Base-by-base conservation (phyloP, 2,329 filamentous ascomycete genomes). In the Aspergillus sp. region DNA sequence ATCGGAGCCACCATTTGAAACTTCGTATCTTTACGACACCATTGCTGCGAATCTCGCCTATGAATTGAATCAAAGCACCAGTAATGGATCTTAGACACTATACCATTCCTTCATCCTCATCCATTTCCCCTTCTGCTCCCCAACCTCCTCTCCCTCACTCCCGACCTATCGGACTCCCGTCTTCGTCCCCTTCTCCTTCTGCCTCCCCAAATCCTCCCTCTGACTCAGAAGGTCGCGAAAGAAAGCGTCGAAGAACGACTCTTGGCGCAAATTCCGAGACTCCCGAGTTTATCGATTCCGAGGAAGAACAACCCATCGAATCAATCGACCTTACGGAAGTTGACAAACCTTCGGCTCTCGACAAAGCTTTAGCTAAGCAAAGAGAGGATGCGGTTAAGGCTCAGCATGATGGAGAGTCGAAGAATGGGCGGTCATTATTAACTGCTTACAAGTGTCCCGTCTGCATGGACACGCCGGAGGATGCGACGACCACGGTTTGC, bases 401-500 rank as follows among this genome's bases (percentile, higher is more conserved):
- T 1, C 72, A 78, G 52, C 58, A 69, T 25, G 51, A 60, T 2
- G 47, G 54, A 2, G 61, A 64, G 5, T 58, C 59, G 7, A 61
- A 62, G 30, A 53, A 60, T 15, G 60, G 54, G 13, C 64, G 57
- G 3, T 69, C 69, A 32, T 56, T 68, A 32, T 69, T 77, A 54
- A 76, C 67, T 19, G 74, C 64, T 4, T 75, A 76, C 59, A 78
- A 70, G 51, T 84, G 81, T 60, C 80, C 82, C 41, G 79, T 84
- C 19, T 84, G 81, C 64, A 78, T 84, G 77, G 81, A 84, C 54
- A 74, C 69, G 3, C 78, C 76, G 2, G 80, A 75, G 7, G 74
- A 83, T 59, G 72, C 81, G 7, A 83, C 81, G 2, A 77, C 74
- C 3, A 83, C 81, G 2, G 64, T 73, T 19, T 84, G 81, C 58